Conservation (phyloP, 352 stramenopile species). For the Pythium periplocum region DNA sequence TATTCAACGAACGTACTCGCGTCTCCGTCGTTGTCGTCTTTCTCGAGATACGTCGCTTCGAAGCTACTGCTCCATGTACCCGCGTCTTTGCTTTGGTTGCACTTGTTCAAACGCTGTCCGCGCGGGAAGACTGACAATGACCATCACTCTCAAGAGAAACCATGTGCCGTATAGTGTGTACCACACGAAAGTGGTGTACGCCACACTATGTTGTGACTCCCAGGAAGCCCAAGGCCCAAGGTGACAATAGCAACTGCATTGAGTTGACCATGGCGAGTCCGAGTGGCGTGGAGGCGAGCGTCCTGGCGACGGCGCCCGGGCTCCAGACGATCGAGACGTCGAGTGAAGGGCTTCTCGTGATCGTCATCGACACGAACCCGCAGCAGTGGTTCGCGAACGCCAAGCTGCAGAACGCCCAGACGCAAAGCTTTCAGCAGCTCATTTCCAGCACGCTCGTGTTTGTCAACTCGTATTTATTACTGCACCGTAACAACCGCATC, state of each 20-base stretch:
- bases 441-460: constrained; percentile 79
- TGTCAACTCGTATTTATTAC: constrained; percentile 83
- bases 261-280: too few relatives aligned
- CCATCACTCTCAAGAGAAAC: constrained; percentile 14
- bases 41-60: background rate
- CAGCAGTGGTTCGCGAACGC: constrained; percentile 54
- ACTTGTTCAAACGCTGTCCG: constrained; percentile 16
- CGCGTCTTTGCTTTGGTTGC: background rate
- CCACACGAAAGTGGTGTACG: background rate
- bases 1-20: background rate
- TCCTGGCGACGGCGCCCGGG: background rate
- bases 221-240: background rate
- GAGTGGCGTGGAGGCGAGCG: background rate
- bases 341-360: constrained; percentile 58
- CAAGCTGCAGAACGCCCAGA: constrained; percentile 21
- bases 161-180: constrained; percentile 3
- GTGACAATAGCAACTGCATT: background rate
- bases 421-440: constrained; percentile 51
- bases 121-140: constrained; percentile 8
- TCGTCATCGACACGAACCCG: constrained; percentile 80
- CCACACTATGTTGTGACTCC: too few relatives aligned
- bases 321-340: background rate
- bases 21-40: background rate
- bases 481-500: constrained; percentile 83
- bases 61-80: constrained; percentile 2